phyloP scores from a whole-genome alignment of 768 basidiomycete genomes.

The Hysterangium stoloniferum region DNA sequence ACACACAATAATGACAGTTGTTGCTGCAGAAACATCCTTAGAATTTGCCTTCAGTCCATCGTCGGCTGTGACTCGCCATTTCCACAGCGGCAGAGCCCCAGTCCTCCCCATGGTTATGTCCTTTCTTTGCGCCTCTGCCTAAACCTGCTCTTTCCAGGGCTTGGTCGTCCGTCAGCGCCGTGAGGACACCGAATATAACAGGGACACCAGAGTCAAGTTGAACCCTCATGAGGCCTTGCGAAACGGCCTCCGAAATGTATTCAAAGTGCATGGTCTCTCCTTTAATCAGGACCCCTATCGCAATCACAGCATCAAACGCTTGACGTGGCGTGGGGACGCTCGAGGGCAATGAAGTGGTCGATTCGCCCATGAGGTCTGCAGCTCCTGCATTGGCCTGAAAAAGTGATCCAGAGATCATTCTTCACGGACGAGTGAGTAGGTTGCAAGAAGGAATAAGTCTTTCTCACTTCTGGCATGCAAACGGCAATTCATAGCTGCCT shows the following conservation, averaged over 20 bases:
- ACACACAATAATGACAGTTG: not conserved
- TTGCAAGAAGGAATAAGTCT: constrained; percentile 4
- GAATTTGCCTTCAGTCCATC: constrained; percentile 69
- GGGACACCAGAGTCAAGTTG: constrained; percentile 92
- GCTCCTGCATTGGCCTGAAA: constrained; percentile 70
- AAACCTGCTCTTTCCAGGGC: constrained; percentile 92
- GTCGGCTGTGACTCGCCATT: constrained; percentile 62
- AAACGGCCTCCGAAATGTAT: constrained; percentile 93
- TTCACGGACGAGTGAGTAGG: constrained; percentile 25
- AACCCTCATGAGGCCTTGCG: constrained; percentile 89
- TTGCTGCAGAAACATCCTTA: constrained; percentile 10
- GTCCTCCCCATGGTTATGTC: constrained; percentile 97
- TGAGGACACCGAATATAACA: constrained; percentile 94
- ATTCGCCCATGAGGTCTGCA: constrained; percentile 71
- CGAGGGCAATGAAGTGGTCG: constrained; percentile 44
- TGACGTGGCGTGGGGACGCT: constrained; percentile 36
- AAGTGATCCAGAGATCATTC: constrained; percentile 84
- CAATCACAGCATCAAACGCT: constrained; percentile 93
- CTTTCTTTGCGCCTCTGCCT: constrained; percentile 56
- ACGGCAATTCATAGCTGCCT: constrained; percentile 90
- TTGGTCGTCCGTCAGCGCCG: constrained; percentile 87
- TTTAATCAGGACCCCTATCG: constrained; percentile 97
- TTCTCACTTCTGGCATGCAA: constrained; percentile 73
- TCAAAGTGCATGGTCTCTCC: constrained; percentile 99
- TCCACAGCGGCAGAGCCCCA: constrained; percentile 98